These are phyloP conservation scores for Citrus mangshanensis DNA, from an alignment of 345 rosid genomes.

Conservation along the genomic window DNA sequence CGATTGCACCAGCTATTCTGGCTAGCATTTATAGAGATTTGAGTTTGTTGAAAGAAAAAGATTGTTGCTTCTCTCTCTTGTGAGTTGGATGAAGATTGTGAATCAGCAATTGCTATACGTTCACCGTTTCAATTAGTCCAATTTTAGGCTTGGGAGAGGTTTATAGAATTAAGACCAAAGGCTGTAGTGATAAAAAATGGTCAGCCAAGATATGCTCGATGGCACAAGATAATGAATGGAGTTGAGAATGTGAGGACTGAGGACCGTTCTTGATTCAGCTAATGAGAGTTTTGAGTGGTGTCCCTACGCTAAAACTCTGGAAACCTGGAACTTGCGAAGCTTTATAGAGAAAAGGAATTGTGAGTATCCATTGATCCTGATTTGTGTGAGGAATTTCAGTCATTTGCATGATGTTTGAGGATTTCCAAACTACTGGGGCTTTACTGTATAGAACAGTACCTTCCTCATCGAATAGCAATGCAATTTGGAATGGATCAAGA, in stretches of 20 bases:
- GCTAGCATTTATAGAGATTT: slow-evolving; percentile 20
- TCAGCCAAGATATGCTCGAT: slow-evolving; percentile 37
- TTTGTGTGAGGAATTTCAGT: slow-evolving; percentile 5
- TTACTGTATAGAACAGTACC: slow-evolving; percentile 2
- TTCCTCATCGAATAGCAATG: slow-evolving; percentile 2
- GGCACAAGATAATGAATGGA: slow-evolving; percentile 23
- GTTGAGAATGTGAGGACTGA: slow-evolving; percentile 18
- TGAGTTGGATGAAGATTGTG: slow-evolving; percentile 1
- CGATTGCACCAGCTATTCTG: no score
- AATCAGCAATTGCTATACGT: background rate
- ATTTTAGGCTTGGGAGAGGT: slow-evolving; percentile 33
- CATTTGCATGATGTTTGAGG: slow-evolving; percentile 29
- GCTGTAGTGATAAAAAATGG: slow-evolving; percentile 25
- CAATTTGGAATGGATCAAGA: slow-evolving; percentile 9
- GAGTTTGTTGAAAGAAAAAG: slow-evolving; percentile 27
- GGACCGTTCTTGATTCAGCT: slow-evolving; percentile 19
- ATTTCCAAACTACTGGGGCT: slow-evolving; percentile 15
- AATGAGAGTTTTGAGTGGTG: slow-evolving; percentile 28
- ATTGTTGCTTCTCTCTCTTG: slow-evolving; percentile 17
- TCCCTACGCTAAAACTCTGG: slow-evolving; percentile 12
- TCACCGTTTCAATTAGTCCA: slow-evolving; percentile 45
- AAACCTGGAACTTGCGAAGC: background rate
- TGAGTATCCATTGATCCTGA: background rate
- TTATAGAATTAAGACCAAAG: slow-evolving; percentile 29
- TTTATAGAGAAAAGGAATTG: background rate